Evolutionary conservation across 345 rosid species (phyloP).

Genomic region (Corchorus capsularis): DNA sequence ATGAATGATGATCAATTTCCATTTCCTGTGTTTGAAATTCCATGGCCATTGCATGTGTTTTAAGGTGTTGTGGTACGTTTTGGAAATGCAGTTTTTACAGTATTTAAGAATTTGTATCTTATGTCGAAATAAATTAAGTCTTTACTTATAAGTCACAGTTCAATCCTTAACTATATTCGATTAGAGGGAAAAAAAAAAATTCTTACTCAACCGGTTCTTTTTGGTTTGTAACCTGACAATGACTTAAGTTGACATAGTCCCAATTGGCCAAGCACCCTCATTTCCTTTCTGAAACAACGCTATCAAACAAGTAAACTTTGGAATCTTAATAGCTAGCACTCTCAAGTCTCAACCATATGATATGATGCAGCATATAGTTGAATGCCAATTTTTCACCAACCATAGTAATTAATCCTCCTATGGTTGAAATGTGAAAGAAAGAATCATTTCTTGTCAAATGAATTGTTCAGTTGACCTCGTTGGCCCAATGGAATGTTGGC

Average conservation of each 20-base stretch:
- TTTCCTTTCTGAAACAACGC: constrained; percentile 4
- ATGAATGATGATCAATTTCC: too few species aligned
- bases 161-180: too few species aligned
- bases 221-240: constrained; percentile 6
- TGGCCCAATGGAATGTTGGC: constrained; percentile 4
- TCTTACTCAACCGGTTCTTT: background rate
- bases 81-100: too few species aligned
- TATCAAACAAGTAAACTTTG: constrained; percentile 2
- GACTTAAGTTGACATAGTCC: background rate
- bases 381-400: constrained; percentile 2
- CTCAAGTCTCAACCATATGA: background rate
- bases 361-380: background rate
- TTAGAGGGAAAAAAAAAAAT: background rate
- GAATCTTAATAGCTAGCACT: background rate
- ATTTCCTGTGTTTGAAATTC: too few species aligned
- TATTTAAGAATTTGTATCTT: too few species aligned
- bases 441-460: constrained; percentile 15
- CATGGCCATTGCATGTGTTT: too few species aligned
- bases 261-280: constrained; percentile 15
- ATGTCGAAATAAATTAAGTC: too few species aligned
- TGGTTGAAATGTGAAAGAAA: background rate
- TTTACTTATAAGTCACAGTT: too few species aligned
- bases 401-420: background rate
- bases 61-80: too few species aligned
- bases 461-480: constrained; percentile 25